Evolutionary conservation across 2,329 filamentous ascomycete genomes (phyloP), one percentile per base, ranked within the genome.

Genomic region (Ascochyta clinopodiicola): DNA sequence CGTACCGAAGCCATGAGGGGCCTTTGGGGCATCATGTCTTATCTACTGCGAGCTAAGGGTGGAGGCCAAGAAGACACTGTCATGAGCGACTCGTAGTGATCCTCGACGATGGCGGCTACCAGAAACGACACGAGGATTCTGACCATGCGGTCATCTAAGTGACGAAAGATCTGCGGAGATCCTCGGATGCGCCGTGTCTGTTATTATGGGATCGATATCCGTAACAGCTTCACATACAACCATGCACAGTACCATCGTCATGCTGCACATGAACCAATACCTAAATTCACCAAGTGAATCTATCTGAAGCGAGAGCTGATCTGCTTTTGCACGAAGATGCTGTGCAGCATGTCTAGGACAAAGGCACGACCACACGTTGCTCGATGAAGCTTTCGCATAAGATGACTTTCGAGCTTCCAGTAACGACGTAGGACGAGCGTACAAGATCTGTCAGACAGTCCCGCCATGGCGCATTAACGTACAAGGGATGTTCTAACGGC

Each of bases 11-110:
- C 81, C 5, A 81, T 87, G 70, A 75, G 81, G 44, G 82, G 79
- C 0, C 64, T 87, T 5, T 88, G 86, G 86, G 80, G 79, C 7
- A 67, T 86, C 21, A 80, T 87, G 75, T 79, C 78, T 35, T 85
- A 82, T 68, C 67, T 86, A 51, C 79, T 75, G 68, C 70, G 71
- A 31, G 32, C 54, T 10, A 60, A 39, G 22, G 38, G 47, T 31
- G 57, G 44, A 35, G 43, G 60, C 34, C 52, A 50, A 19, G 34
- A 55, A 15, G 39, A 56, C 29, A 36, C 35, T 21, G 22, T 40
- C 7, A 57, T 57, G 54, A 19, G 17, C 19, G 7, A 35, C 12
- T 35, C 48, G 13, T 47, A 44, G 51, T 35, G 36, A 29, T 37
- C 19, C 25, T 8, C 19, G 7, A 12, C 17, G 13, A 8, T 22